A percentile compares a stretch with the other conserved stretches of the same genome.
Conservation (phyloP, 108 stramenopile species). For the Pseudonitzschia pungens region DNA sequence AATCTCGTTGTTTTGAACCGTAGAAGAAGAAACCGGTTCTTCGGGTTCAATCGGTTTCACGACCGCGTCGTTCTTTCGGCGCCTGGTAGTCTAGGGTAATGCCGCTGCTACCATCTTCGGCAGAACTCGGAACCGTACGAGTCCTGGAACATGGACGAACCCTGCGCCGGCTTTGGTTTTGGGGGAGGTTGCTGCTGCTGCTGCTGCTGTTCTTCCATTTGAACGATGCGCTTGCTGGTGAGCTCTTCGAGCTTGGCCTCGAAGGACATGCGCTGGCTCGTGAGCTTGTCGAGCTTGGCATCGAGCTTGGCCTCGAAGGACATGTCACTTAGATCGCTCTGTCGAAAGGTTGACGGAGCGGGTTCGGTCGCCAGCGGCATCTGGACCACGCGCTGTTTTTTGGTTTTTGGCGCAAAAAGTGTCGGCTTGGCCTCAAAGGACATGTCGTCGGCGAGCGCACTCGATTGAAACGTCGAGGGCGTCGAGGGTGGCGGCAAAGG, state of each 20-base stretch:
- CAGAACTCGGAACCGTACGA: background rate
- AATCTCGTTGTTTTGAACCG: background rate
- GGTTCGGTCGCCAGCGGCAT: background rate
- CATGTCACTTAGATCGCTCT: background rate
- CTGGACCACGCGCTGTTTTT: background rate
- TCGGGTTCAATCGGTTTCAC: background rate
- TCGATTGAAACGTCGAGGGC: background rate
- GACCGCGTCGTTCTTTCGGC: background rate
- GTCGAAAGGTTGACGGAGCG: slow-evolving; percentile 1
- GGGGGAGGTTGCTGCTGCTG: too few relatives aligned
- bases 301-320: slow-evolving; percentile 7
- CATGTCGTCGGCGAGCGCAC: background rate
- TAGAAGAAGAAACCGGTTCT: background rate
- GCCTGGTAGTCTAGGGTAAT: background rate
- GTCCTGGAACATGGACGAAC: background rate
- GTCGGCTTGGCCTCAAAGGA: background rate
- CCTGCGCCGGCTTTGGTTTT: background rate
- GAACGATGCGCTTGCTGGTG: background rate
- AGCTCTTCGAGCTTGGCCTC: slow-evolving; percentile 6
- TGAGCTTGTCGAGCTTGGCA: background rate
- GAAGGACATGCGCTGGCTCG: background rate
- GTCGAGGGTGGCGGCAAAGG: background rate
- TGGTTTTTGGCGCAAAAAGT: background rate
- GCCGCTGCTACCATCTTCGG: background rate
- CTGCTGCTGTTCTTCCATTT: background rate